These are phyloP conservation scores for Phylloboletellus chloephorus DNA, from an alignment of 1,284 basidiomycete species.

Conservation along the genomic window DNA sequence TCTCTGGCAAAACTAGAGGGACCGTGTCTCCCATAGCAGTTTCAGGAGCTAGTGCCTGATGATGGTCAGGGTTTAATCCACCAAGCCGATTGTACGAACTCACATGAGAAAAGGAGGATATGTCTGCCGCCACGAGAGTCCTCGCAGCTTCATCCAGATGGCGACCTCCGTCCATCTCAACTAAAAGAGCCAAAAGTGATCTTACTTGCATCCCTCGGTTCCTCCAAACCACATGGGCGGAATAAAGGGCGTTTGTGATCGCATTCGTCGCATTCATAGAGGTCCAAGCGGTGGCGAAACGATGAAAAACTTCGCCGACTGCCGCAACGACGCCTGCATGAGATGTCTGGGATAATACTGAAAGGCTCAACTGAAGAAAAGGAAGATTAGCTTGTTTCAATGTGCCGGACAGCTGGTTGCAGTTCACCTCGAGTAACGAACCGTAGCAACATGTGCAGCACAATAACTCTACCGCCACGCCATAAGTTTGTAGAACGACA, in stretches of 20 bases:
- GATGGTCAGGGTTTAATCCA: neutral
- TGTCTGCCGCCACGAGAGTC: conserved; percentile 54
- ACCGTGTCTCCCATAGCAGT: conserved; percentile 46
- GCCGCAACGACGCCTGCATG: conserved; percentile 50
- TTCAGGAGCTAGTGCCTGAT: conserved; percentile 42
- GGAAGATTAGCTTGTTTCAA: conserved; percentile 4
- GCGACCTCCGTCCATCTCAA: conserved; percentile 56
- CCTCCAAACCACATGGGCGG: conserved; percentile 59
- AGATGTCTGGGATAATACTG: conserved; percentile 46
- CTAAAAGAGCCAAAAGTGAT: conserved; percentile 51
- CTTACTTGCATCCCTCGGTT: conserved; percentile 58
- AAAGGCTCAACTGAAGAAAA: conserved; percentile 50
- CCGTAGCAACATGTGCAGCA: conserved; percentile 57
- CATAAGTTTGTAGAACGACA: conserved; percentile 47
- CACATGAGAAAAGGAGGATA: conserved; percentile 55
- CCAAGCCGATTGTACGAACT: conserved; percentile 18
- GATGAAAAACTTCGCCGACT: conserved; percentile 60
- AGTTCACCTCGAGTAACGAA: conserved; percentile 58
- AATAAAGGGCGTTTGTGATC: conserved; percentile 56
- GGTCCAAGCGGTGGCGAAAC: conserved; percentile 66
- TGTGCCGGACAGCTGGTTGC: conserved; percentile 1
- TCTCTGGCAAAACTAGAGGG: conserved; percentile 60
- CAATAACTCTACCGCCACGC: conserved; percentile 55
- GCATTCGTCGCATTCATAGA: conserved; percentile 61
- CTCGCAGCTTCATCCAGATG: conserved; percentile 51